These are phyloP conservation scores for Xylariaceae sp. DNA, from an alignment of 2,329 filamentous ascomycete species.

Conservation along the genomic window DNA sequence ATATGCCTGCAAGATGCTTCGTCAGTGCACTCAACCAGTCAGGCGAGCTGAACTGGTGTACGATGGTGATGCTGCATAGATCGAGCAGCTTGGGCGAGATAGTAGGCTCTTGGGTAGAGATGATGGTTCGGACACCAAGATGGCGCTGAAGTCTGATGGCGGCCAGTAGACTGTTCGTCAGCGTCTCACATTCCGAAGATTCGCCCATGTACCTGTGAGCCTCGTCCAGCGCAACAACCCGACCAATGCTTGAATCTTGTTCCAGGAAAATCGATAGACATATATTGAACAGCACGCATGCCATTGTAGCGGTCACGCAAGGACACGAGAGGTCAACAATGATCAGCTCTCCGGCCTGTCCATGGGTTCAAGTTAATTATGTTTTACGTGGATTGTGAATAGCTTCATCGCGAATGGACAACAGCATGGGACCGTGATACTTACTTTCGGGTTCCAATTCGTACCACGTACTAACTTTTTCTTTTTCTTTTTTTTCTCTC, in stretches of 20 bases:
- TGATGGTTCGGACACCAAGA: slow-evolving; percentile 60
- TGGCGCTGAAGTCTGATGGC: slow-evolving; percentile 70
- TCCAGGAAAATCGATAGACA: slow-evolving; percentile 64
- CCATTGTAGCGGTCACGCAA: slow-evolving; percentile 61
- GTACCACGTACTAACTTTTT: no score
- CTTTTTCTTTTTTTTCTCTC: no score
- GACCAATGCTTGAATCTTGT: slow-evolving; percentile 44
- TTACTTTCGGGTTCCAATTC: no score
- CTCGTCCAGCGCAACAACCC: slow-evolving; percentile 69
- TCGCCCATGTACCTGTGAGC: slow-evolving; percentile 72
- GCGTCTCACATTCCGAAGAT: slow-evolving; percentile 47
- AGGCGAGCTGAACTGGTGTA: slow-evolving; percentile 68
- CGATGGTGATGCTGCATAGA: slow-evolving; percentile 66
- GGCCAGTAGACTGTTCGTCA: slow-evolving; percentile 60
- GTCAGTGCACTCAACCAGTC: slow-evolving; percentile 51
- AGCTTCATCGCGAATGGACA: no score
- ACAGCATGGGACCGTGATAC: no score
- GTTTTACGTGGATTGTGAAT: no score
- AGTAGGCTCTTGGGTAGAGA: slow-evolving; percentile 75
- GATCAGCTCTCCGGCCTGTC: slow-evolving; percentile 48
- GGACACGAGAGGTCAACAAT: slow-evolving; percentile 73
- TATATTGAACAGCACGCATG: slow-evolving; percentile 70
- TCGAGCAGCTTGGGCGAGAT: slow-evolving; percentile 65
- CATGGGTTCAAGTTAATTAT: not conserved
- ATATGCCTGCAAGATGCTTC: slow-evolving; percentile 45